phyloP scores from a whole-genome alignment of 2,329 filamentous ascomycete genomes.

The Fusarium tanahbumbuense region DNA sequence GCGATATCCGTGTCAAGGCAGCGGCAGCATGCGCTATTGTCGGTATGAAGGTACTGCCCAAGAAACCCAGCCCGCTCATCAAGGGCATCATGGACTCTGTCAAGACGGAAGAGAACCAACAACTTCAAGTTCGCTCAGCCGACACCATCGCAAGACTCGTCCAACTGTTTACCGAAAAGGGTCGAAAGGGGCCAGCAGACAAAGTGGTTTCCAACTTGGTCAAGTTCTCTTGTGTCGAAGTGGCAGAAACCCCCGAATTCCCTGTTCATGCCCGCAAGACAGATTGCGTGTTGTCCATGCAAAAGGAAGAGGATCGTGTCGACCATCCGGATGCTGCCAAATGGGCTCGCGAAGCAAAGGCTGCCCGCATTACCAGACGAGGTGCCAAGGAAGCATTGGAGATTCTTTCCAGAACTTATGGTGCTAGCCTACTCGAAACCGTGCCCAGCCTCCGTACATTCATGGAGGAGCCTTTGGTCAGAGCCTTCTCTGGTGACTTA shows the following conservation, averaged over 20 bases:
- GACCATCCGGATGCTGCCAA: conserved; percentile 92
- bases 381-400: conserved; percentile 96
- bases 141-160: conserved; percentile 86
- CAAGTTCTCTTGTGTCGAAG: conserved; percentile 98
- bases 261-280: conserved; percentile 82
- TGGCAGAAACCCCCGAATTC: conserved; percentile 97
- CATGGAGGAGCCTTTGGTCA: conserved; percentile 83
- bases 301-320: conserved; percentile 95
- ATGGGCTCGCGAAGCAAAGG: conserved; percentile 89
- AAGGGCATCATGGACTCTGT: conserved; percentile 99
- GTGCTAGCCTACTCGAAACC: conserved; percentile 78
- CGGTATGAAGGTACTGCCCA: conserved; percentile 86
- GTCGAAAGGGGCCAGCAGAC: conserved; percentile 86
- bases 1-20: conserved; percentile 87
- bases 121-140: conserved; percentile 88
- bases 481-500: conserved; percentile 78
- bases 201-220: conserved; percentile 96
- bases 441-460: conserved; percentile 84
- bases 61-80: conserved; percentile 92
- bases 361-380: conserved; percentile 88
- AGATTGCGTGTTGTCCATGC: conserved; percentile 87
- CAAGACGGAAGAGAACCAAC: conserved; percentile 91
- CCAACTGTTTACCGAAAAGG: conserved; percentile 83
- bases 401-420: conserved; percentile 84
- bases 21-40: conserved; percentile 89